Percentiles rank a stretch among this genome's conserved stretches.
phyloP scores from a whole-genome alignment of 177 flowering plant species.

The Vitis hybrid region DNA sequence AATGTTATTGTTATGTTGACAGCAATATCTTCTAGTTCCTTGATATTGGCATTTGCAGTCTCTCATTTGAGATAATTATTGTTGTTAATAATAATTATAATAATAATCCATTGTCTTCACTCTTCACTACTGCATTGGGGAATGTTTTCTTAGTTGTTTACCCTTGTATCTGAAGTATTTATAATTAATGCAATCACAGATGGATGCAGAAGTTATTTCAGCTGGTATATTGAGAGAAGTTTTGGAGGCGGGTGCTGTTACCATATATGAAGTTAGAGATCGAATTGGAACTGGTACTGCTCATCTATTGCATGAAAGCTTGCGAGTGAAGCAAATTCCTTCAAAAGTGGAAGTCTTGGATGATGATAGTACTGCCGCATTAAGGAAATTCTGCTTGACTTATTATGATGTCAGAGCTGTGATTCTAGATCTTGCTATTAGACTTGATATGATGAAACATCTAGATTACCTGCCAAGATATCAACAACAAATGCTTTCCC shows the following conservation, averaged over 20 bases:
- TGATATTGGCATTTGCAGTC: too few species aligned
- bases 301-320: slow-evolving; percentile 74
- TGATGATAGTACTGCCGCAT: slow-evolving; percentile 64
- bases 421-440: slow-evolving; percentile 68
- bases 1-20: too few species aligned
- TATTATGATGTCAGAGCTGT: slow-evolving; percentile 82
- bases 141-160: too few species aligned
- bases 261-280: slow-evolving; percentile 49
- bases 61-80: background rate
- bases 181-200: slow-evolving; percentile 38
- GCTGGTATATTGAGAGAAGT: slow-evolving; percentile 71
- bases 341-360: slow-evolving; percentile 60
- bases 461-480: slow-evolving; percentile 71
- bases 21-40: too few species aligned
- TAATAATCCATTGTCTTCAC: too few species aligned
- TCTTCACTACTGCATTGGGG: too few species aligned
- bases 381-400: slow-evolving; percentile 79
- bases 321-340: slow-evolving; percentile 59
- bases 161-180: too few species aligned
- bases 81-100: too few species aligned
- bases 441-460: slow-evolving; percentile 86
- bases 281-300: slow-evolving; percentile 65
- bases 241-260: slow-evolving; percentile 57
- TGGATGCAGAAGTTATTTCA: slow-evolving; percentile 96
- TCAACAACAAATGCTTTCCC: slow-evolving; percentile 64